Base-by-base conservation (phyloP, 306 rosid genomes). In the Lathyrus sativus region DNA sequence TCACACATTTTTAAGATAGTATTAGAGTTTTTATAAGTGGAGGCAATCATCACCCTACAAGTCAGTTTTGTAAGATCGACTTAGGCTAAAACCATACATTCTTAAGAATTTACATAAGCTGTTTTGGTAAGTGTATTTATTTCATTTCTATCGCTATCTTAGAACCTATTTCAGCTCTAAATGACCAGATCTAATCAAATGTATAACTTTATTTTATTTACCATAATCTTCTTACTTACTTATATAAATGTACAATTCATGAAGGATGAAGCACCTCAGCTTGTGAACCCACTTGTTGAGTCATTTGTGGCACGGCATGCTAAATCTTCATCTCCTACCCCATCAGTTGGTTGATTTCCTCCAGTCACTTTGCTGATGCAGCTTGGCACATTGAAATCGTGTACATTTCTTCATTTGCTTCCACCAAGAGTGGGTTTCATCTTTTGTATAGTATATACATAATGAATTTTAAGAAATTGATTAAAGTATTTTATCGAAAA, bases 221-320 rank as follows among this genome's bases (percentile, higher is more conserved):
- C 13, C 56, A 39, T 65, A 51, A 53, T 26, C 51, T 60, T 73
- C 49, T 62, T 26, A 80, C 48, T 71, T 33, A 26, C 28, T 46
- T 65, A n/a, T n/a, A n/a, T n/a, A 24, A 56, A 33, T 71, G 33
- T 59, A 67, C 41, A 35, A 58, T 76, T 74, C 44, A 62, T 78
- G 82, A 81, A 92, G 98, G 96, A 92, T 65, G 98, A 92, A 84
- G 96, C 98, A 45, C 96, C 96, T 42, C 80, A 83, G 76, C 90
- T 92, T 49, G 98, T 92, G 78, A 92, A 92, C 71, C 96, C 93
- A 38, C 89, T 89, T 26, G 88, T 92, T 2, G 87, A 88, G 82
- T 86, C 98, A 54, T 92, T 92, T 67, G 96, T 90, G 76, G 90
- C 88, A n/a, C 89, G 92, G 61, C 96, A 92, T 79, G 83, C 89